Percentiles rank a stretch among this genome's conserved stretches.
Conservation (phyloP, 2,329 filamentous ascomycete species). For the Botryotinia narcissicola region DNA sequence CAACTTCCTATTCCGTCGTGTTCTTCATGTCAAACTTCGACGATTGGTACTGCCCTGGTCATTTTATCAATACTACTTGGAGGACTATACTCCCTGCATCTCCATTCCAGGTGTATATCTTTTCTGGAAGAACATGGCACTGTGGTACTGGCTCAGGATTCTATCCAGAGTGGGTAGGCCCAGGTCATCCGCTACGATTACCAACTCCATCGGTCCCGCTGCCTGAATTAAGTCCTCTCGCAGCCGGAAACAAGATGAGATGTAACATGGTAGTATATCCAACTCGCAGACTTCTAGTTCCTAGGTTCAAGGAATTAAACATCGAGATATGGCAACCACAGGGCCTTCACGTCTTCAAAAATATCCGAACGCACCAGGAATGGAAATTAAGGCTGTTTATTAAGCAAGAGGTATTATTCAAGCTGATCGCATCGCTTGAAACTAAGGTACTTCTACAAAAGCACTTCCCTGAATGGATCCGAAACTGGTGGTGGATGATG, state of each 20-base stretch:
- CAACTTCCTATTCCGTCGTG: conserved; percentile 2
- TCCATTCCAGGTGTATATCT: background rate
- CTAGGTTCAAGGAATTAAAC: background rate
- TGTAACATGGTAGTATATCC: too few species aligned
- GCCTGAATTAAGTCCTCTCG: too few species aligned
- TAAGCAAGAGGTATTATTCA: background rate
- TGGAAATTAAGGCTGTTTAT: background rate
- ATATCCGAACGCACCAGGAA: background rate
- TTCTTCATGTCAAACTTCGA: conserved; percentile 7
- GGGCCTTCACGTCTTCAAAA: background rate
- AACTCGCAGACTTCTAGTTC: background rate
- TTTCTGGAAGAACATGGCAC: background rate
- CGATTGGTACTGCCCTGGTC: background rate
- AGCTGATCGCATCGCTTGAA: background rate
- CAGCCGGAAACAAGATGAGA: too few species aligned
- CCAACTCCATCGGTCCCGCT: background rate
- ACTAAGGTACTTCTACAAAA: background rate
- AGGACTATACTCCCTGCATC: background rate
- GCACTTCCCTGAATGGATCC: background rate
- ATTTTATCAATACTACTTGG: background rate
- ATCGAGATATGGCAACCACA: background rate
- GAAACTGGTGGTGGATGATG: conserved; percentile 11
- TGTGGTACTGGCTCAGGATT: background rate
- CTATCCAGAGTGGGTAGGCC: background rate
- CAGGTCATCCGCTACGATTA: background rate